Evolutionary conservation across 306 rosid species (phyloP).

Genomic region (Pyrus pyrifolia): DNA sequence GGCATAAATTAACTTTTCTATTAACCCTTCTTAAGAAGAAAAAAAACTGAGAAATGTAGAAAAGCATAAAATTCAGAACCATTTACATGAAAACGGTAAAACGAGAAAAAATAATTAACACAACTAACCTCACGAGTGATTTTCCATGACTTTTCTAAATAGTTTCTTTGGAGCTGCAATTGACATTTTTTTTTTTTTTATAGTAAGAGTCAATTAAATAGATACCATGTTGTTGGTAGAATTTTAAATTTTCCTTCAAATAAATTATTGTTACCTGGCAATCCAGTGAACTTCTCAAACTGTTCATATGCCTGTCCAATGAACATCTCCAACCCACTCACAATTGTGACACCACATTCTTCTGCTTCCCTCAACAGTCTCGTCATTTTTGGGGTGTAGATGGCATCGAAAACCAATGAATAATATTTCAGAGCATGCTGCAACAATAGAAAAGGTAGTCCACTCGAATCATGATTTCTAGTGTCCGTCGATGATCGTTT

Average conservation of each 20-base stretch:
- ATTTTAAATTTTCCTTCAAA: background rate
- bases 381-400: constrained; percentile 79
- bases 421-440: constrained; percentile 66
- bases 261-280: constrained; percentile 53
- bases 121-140: constrained; percentile 37
- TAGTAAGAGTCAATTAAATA: constrained; percentile 14
- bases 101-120: background rate
- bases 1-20: too few species aligned
- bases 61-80: too few species aligned
- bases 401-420: constrained; percentile 83
- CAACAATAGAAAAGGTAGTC: constrained; percentile 16
- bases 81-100: too few species aligned
- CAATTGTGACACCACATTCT: constrained; percentile 69
- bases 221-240: background rate
- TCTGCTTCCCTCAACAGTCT: constrained; percentile 82
- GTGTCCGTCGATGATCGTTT: too few species aligned
- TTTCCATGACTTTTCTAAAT: constrained; percentile 52
- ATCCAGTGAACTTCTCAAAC: constrained; percentile 71
- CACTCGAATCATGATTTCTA: too few species aligned
- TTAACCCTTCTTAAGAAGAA: too few species aligned
- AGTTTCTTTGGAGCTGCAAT: constrained; percentile 74
- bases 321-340: constrained; percentile 82
- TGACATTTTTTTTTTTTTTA: background rate
- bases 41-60: too few species aligned
- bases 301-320: constrained; percentile 81